These are phyloP conservation scores for Gossypium bickii DNA, from an alignment of 345 rosid species.

Conservation along the genomic window DNA sequence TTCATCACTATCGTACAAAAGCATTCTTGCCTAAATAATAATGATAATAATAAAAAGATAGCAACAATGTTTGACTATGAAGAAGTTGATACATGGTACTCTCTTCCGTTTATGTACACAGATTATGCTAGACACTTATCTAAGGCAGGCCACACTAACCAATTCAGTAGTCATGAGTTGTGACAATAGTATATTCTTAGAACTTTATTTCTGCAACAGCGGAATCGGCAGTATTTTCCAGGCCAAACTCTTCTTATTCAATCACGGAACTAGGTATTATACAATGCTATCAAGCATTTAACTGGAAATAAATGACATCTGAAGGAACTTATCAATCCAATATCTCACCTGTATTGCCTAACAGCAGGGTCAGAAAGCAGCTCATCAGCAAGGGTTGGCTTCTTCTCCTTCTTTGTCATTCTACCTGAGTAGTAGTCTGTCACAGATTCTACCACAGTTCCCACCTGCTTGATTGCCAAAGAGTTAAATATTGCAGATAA, in stretches of 20 bases:
- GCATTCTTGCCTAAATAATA: background rate
- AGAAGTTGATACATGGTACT: background rate
- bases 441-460: conserved; percentile 71
- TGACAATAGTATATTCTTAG: background rate
- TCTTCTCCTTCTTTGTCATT: conserved; percentile 84
- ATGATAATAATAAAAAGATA: background rate
- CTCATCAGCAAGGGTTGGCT: conserved; percentile 73
- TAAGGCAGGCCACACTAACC: background rate
- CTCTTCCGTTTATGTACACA: background rate
- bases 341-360: conserved; percentile 57
- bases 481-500: background rate
- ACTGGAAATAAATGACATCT: background rate
- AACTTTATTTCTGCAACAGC: background rate
- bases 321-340: background rate
- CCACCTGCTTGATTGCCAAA: conserved; percentile 47
- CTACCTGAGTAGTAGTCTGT: conserved; percentile 32
- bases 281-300: background rate
- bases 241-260: background rate
- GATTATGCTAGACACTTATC: background rate
- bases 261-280: background rate
- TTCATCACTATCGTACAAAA: background rate
- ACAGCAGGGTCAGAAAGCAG: conserved; percentile 55
- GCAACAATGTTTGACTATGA: background rate
- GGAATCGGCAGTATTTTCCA: background rate
- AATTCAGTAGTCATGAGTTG: background rate